Evolutionary conservation across 768 basidiomycete species (phyloP), one percentile per base, ranked within the genome.

Genomic region (Rhizopogon sp.): DNA sequence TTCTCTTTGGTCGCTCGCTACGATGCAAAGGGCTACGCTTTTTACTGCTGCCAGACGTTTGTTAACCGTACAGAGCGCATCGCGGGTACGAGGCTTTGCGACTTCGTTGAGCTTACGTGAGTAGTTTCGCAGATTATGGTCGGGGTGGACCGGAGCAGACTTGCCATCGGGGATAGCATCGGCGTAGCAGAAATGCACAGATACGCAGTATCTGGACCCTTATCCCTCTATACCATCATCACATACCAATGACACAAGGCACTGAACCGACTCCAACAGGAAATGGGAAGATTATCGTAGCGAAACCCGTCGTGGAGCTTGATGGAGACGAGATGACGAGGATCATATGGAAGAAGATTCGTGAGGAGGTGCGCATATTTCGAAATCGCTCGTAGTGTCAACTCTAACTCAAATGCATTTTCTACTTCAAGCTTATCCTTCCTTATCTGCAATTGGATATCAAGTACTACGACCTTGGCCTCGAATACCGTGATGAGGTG

Each of bases 241-340:
- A 25, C 25, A 7, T 50, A 50, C 7, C 17, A 51, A n/a, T 13
- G 3, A 13, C 43, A 52, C 29, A 22, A 37, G 31, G 35, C 13
- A 3, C 49, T 55, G 37, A 55, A 20, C n/a, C 1, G 14, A 25
- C 40, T 16, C 29, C 29, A 43, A 25, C 50, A 70, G 71, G 66
- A 56, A 64, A 64, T 45, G 50, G 57, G 14, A 53, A 88, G 69
- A 95, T 97, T 64, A 79, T 78, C 29, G 93, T 94, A 49, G 75
- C 81, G 66, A 93, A 94, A 65, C 93, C 93, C 6, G 82, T 97
- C 44, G 93, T 97, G 46, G 94, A 97, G 74, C 82, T 98, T 51
- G 94, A 98, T 70, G 94, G 94, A 45, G 95, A 97, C 73, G 96
- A 99, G 75, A 98, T 98, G 96, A 99, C 96, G 35, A 80, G 96